Base-by-base conservation (phyloP, 495 filamentous ascomycete genomes). In the Choiromyces venosus region DNA sequence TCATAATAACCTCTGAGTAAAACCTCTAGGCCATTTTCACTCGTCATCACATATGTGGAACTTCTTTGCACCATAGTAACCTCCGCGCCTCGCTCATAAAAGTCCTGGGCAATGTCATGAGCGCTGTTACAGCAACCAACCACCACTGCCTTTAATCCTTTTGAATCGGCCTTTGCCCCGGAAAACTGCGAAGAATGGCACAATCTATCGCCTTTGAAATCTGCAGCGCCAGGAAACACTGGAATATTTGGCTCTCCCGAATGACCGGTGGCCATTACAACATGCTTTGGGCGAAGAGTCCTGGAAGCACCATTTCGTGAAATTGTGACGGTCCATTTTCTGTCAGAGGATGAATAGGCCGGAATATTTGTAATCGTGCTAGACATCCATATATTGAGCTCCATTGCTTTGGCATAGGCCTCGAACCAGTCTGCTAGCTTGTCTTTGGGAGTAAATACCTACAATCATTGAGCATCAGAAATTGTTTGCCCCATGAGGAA, bases 31-130 rank as follows among this genome's bases (percentile, higher is more conserved):
- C 86, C 86, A 0, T 85, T 84, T 7, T 88, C 81, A 19, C 86
- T 88, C 0, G 87, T 86, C 9, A 93, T 82, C 42, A 96, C 89
- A 70, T 86, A 89, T 0, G 93, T 94, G 19, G 88, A 88, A 0
- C 89, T 90, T 25, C 93, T 88, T 84, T 96, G 92, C 16, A 96
- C 84, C 78, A 96, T 88, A 12, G 92, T 94, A n/a, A 94, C 90
- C n/a, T 91, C 85, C 76, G 91, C 91, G 1, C 93, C 93, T 56
- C 91, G 89, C 78, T 94, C 91, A 80, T 88, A 89, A 79, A 86
- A 94, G 76, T 94, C 90, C 79, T 94, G 91, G 39, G 90, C 89
- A 74, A 96, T 96, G 80, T 96, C 93, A 76, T 94, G 89, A 16
- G 86, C 88, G 2, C 91, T 93, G 80, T 94, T 95, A 82, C 92